Conservation (phyloP, 495 filamentous ascomycete species). For the Annulohypoxylon bovei region DNA sequence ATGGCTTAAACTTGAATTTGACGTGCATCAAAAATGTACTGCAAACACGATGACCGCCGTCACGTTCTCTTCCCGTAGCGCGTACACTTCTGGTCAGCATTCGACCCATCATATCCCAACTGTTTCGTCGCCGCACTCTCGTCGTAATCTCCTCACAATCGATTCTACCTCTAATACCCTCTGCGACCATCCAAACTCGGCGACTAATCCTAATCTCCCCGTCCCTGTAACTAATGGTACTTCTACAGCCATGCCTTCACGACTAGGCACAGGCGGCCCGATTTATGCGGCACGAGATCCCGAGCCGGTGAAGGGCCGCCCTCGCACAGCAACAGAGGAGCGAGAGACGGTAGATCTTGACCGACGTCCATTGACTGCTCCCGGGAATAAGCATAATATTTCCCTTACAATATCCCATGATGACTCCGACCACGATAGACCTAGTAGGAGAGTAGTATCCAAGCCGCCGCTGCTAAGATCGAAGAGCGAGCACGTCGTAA, state of each 20-base stretch:
- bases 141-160: background rate
- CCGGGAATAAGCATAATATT: conserved; percentile 41
- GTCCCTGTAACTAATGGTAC: conserved; percentile 22
- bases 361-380: conserved; percentile 48
- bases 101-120: conserved; percentile 14
- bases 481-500: conserved; percentile 75
- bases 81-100: conserved; percentile 32
- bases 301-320: conserved; percentile 32
- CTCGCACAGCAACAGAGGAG: conserved; percentile 40
- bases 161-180: conserved; percentile 2
- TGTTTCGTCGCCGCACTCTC: conserved; percentile 12
- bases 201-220: conserved; percentile 3
- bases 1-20: background rate
- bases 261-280: conserved; percentile 30
- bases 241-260: conserved; percentile 37
- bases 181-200: conserved; percentile 9
- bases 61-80: conserved; percentile 36
- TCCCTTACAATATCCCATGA: conserved; percentile 31
- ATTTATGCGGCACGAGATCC: conserved; percentile 22
- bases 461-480: conserved; percentile 71
- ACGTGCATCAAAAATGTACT: conserved; percentile 35
- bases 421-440: conserved; percentile 42
- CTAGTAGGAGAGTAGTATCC: conserved; percentile 52
- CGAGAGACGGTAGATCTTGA: conserved; percentile 38
- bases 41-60: conserved; percentile 33